Conservation (phyloP, 2,329 filamentous ascomycete species). For the Ophiostoma sp. region DNA sequence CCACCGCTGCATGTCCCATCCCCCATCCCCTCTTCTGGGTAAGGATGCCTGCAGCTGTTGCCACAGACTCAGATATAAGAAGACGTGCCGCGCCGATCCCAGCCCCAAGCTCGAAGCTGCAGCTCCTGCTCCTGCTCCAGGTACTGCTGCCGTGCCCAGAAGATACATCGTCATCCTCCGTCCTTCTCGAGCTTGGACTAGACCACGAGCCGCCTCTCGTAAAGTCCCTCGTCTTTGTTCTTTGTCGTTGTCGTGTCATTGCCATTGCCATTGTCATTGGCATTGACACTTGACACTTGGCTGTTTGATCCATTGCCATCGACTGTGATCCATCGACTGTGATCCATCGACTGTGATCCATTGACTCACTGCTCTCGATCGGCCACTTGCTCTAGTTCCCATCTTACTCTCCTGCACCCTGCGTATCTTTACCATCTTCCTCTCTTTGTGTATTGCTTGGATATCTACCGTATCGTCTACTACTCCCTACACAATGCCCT, state of each 20-base stretch:
- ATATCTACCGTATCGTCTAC: not conserved
- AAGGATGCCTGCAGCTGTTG: too few species aligned
- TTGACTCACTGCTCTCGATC: too few species aligned
- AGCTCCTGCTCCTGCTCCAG: not conserved
- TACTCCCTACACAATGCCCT: not conserved
- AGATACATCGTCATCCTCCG: slow-evolving; percentile 7
- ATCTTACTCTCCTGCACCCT: too few species aligned
- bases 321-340: not conserved
- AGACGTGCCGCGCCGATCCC: too few species aligned
- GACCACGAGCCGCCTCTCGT: not conserved
- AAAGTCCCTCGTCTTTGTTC: slow-evolving; percentile 8
- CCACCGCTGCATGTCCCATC: not conserved
- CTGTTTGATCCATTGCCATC: too few species aligned
- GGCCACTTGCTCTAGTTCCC: too few species aligned
- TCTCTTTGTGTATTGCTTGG: not conserved
- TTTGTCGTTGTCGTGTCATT: not conserved
- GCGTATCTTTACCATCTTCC: not conserved
- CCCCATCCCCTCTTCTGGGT: not conserved
- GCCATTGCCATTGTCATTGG: not conserved
- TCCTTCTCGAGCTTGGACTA: not conserved
- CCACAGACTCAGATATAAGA: too few species aligned
- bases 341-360: not conserved
- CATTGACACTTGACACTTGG: too few species aligned
- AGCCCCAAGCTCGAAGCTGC: not conserved
- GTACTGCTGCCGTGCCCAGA: not conserved